Evolutionary conservation across 2,329 filamentous ascomycete genomes (phyloP).

Genomic region (Fusarium robinianum): DNA sequence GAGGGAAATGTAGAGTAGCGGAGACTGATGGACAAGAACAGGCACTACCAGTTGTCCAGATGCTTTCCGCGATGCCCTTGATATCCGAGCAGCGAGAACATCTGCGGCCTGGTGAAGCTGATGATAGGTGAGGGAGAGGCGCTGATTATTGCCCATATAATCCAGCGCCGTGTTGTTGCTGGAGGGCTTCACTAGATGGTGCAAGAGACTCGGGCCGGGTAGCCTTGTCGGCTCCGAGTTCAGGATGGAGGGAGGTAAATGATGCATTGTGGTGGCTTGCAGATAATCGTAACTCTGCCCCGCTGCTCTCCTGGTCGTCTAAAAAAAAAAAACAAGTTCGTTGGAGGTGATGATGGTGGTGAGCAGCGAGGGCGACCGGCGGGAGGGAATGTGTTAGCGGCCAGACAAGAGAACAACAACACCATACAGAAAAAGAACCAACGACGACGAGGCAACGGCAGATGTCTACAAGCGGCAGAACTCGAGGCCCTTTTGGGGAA

Average conservation of each 20-base stretch:
- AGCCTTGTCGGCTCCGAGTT: conserved; percentile 50
- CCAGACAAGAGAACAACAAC: conserved; percentile 23
- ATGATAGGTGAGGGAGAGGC: conserved; percentile 60
- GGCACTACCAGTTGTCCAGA: conserved; percentile 64
- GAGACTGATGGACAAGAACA: conserved; percentile 75
- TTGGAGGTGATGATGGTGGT: conserved; percentile 7
- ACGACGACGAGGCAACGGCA: conserved; percentile 16
- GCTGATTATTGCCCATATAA: conserved; percentile 33
- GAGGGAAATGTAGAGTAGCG: conserved; percentile 76
- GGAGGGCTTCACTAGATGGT: conserved; percentile 62
- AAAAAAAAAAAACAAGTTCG: not conserved
- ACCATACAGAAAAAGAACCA: conserved; percentile 11
- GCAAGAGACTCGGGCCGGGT: conserved; percentile 52
- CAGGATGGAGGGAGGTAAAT: conserved; percentile 50
- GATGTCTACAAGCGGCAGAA: conserved; percentile 24
- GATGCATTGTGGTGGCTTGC: too few relatives aligned
- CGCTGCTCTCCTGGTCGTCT: conserved; percentile 4
- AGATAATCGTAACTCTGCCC: not conserved
- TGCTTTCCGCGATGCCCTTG: conserved; percentile 9
- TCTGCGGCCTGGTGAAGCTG: conserved; percentile 64
- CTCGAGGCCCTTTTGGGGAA: conserved; percentile 34
- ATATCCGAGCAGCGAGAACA: conserved; percentile 57
- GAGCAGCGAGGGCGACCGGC: conserved; percentile 4
- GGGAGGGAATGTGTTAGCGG: conserved; percentile 11
- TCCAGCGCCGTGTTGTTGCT: conserved; percentile 39